Evolutionary conservation across 768 basidiomycete species (phyloP), one percentile per base, ranked within the genome.

Genomic region (Symmetrospora coprosmae): DNA sequence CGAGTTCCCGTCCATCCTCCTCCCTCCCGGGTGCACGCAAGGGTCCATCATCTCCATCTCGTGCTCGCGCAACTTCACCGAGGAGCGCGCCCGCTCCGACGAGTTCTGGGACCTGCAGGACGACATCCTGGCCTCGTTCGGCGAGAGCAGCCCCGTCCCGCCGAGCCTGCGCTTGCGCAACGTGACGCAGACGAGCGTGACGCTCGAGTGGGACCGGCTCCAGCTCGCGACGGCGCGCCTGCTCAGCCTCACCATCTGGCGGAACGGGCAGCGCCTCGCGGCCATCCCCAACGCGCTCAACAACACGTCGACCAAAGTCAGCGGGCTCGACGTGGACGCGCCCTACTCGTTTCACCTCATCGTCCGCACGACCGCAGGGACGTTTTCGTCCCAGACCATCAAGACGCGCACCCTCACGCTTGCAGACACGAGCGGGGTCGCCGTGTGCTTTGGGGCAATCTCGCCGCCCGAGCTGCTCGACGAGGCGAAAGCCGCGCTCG

Each of bases 11-110:
- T 97, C 94, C 0, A 78, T 99, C 37, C 80, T 97, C 1, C 76
- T 97, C 6, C 94, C 94, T 0, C 86, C 90, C 0, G 91, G 91
- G 14, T 83, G 88, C 1, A 82, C 85, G 8, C 82, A 91, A 0
- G 94, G 94, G 4, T 94, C 89, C 19, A 96, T 99, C 66, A 87
- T 99, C 67, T 94, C 89, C 71, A 97, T 97, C 72, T 82, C 90
- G 2, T 91, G 97, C 14, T 81, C 87, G 69, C 84, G 89, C 65
- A 94, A 99, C 70, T 73, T 81, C 31, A 4, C 37, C 2, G 90
- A 92, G 67, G 94, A 99, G 72, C 80, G 82, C 66, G 79, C 81
- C 64, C 80, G 88, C 62, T 83, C 88, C 61, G 72, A 75, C 3
- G 83, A 86, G 37, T 97, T 99, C 72, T 85, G 82, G 84, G 72